Base-by-base conservation (phyloP, 2,329 filamentous ascomycete genomes). In the Daldinia sp. region DNA sequence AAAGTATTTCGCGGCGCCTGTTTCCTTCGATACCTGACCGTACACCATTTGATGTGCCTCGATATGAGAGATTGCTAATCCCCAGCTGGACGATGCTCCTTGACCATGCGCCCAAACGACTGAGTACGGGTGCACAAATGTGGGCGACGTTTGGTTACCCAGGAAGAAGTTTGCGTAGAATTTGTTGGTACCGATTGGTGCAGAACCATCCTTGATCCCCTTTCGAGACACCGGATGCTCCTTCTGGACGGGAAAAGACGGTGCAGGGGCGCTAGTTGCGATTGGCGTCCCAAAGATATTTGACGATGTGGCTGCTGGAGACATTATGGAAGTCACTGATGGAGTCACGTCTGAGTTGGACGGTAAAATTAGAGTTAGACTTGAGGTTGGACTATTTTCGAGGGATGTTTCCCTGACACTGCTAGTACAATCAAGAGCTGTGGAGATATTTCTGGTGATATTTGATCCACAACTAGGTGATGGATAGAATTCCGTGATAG, bases 91-190 rank as follows among this genome's bases (percentile, higher is more conserved):
- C 3, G 88, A 82, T 19, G 80, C 79, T 9, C 87, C 89, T 57
- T 79, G 78, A 1, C 90, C 90, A 66, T 85, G 87, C 2, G 84
- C 83, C 89, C 90, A 93, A 15, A 83, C 77, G 15, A 94, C 73
- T 2, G 86, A 85, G 73, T 93, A 94, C 1, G 91, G 94, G 72
- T 93, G 89, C 0, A 90, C 89, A 77, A 90, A 97, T 0, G 88
- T 83, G 0, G 89, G 84, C 5, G 84, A 84, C 3, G 82, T 85
- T 75, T 96, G 93, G 41, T 83, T 83, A 3, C 88, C 90, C 0
- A 97, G 81, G 75, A 93, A 93, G 66, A 95, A 87, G 71, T 95
- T 95, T 69, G 89, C 83, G 70, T 91, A 92, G 75, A 93, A 94
- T 72, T 92, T 94, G 80, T 94, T 94, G 21, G 91, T 94, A 50